These are phyloP conservation scores for Pulveroboletus sp. DNA, from an alignment of 768 basidiomycete genomes.

Conservation along the genomic window DNA sequence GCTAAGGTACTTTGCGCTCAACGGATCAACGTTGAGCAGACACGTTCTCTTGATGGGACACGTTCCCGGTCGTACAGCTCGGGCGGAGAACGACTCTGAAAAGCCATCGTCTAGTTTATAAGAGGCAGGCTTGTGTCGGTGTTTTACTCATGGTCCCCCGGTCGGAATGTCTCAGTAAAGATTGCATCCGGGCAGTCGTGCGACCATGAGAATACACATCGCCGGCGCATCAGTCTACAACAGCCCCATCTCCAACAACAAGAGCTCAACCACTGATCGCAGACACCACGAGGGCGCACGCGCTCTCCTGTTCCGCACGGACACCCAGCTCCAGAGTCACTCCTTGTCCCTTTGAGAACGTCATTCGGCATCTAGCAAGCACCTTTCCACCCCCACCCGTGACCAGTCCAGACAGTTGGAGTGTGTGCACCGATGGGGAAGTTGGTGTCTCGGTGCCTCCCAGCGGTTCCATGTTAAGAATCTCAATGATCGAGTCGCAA, in stretches of 20 bases:
- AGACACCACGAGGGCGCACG: conserved; percentile 82
- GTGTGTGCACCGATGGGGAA: conserved; percentile 86
- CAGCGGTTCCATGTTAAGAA: conserved; percentile 94
- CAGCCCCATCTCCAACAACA: conserved; percentile 3
- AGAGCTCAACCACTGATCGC: conserved; percentile 70
- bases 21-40: conserved; percentile 1
- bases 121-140: not conserved
- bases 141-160: conserved; percentile 5
- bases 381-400: conserved; percentile 95
- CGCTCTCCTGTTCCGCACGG: conserved; percentile 86
- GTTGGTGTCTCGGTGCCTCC: conserved; percentile 86
- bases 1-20: not conserved
- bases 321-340: conserved; percentile 92
- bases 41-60: conserved; percentile 7
- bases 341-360: conserved; percentile 83
- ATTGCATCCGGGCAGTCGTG: not conserved
- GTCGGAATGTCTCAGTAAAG: conserved; percentile 7
- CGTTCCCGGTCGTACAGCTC: not conserved
- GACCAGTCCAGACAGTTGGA: conserved; percentile 90
- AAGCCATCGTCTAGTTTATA: too few relatives aligned
- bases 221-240: conserved; percentile 9
- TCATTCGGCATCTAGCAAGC: conserved; percentile 93
- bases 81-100: not conserved
- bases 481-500: conserved; percentile 93
- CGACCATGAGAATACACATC: conserved; percentile 10